Conservation (phyloP, 2,329 filamentous ascomycete genomes). For the Sclerotinia minor region DNA sequence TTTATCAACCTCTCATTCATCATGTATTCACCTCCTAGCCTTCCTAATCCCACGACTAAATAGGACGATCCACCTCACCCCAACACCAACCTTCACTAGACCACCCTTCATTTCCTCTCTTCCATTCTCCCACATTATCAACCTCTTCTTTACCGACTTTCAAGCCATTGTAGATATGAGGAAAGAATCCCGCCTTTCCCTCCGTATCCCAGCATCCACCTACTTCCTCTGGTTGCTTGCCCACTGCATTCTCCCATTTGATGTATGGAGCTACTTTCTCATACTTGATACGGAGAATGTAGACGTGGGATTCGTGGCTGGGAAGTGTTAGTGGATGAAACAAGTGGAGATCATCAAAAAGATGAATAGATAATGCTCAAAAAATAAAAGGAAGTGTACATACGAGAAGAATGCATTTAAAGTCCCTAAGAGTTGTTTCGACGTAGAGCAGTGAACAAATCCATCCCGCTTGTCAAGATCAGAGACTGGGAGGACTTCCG, state of each 20-base stretch:
- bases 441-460: slow-evolving; percentile 38
- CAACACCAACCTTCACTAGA: slow-evolving; percentile 33
- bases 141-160: slow-evolving; percentile 37
- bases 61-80: slow-evolving; percentile 10
- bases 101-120: slow-evolving; percentile 29
- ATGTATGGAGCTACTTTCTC: slow-evolving; percentile 32
- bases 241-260: slow-evolving; percentile 35
- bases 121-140: slow-evolving; percentile 33
- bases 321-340: background rate
- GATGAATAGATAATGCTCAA: background rate
- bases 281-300: slow-evolving; percentile 36
- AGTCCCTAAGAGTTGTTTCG: slow-evolving; percentile 35
- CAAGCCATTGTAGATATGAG: slow-evolving; percentile 39
- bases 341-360: slow-evolving; percentile 25
- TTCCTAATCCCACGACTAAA: background rate
- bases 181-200: slow-evolving; percentile 34
- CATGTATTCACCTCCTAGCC: background rate
- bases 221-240: slow-evolving; percentile 33
- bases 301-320: slow-evolving; percentile 28
- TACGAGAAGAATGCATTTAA: slow-evolving; percentile 36
- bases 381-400: background rate
- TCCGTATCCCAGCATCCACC: slow-evolving; percentile 37
- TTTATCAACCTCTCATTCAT: no score
- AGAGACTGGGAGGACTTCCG: slow-evolving; percentile 36
- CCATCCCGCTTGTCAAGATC: slow-evolving; percentile 36